These are phyloP conservation scores for Lecanicillium sp. DNA, from an alignment of 2,329 filamentous ascomycete species.

Conservation along the genomic window DNA sequence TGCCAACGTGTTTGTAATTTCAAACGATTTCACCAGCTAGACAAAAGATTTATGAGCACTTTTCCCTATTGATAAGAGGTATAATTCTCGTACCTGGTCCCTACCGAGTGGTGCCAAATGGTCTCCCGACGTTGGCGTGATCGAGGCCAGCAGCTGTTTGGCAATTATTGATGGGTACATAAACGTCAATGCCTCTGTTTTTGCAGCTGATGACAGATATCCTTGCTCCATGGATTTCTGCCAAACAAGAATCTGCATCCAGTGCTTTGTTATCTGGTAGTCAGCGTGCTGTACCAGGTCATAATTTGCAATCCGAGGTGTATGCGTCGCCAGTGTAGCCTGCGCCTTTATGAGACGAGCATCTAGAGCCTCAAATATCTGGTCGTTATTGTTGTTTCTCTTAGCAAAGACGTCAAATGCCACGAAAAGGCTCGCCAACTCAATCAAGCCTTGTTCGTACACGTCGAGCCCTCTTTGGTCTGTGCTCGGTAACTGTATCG, in stretches of 20 bases:
- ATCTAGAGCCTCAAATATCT: not conserved
- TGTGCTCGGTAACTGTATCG: not conserved
- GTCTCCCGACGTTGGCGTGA: not conserved
- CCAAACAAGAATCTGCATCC: slow-evolving; percentile 1
- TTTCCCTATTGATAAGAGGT: not conserved
- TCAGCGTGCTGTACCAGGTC: not conserved
- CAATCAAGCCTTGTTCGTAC: not conserved
- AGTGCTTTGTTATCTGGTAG: not conserved
- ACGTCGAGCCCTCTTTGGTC: not conserved
- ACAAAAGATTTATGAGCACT: no score
- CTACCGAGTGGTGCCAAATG: not conserved
- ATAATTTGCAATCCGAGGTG: not conserved
- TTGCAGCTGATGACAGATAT: not conserved
- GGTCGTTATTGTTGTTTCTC: no score
- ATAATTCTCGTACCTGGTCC: not conserved
- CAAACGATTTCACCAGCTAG: slow-evolving; percentile 1
- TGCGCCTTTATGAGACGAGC: not conserved
- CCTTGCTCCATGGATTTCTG: not conserved
- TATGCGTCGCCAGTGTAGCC: not conserved
- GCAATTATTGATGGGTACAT: not conserved
- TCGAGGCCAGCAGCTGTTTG: not conserved
- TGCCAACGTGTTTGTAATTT: slow-evolving; percentile 1
- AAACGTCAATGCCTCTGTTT: not conserved
- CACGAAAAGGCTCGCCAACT: not conserved
- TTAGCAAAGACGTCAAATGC: not conserved